Percentiles rank a stretch among this genome's conserved stretches.
phyloP scores from a whole-genome alignment of 73 alveolate species.

The Paramecium sexaurelia region DNA sequence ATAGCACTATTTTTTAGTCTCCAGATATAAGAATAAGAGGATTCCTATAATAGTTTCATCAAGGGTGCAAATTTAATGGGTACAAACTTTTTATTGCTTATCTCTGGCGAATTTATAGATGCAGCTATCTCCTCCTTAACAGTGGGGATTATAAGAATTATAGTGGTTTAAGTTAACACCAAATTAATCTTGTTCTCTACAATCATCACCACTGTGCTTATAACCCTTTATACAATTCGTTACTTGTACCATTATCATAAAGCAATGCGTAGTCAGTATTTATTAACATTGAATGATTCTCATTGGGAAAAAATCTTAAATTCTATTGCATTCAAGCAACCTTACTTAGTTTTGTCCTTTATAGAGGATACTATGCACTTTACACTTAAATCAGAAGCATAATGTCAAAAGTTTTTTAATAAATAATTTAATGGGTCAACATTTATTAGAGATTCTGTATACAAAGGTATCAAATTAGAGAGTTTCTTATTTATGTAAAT shows the following conservation, averaged over 20 bases:
- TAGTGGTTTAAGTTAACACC: neutral
- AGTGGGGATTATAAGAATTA: neutral
- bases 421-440: neutral
- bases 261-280: neutral
- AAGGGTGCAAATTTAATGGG: neutral
- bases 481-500: neutral
- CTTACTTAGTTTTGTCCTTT: neutral
- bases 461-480: neutral
- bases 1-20: neutral
- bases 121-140: neutral
- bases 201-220: neutral
- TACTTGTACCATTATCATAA: slow-evolving; percentile 1
- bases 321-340: neutral
- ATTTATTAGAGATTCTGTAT: neutral
- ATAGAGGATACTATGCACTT: neutral
- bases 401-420: neutral
- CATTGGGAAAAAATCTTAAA: slow-evolving; percentile 6
- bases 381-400: neutral
- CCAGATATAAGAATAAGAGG: neutral
- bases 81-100: neutral
- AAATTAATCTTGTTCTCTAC: neutral
- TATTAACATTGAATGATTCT: neutral
- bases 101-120: neutral
- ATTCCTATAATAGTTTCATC: neutral
- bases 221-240: neutral